A percentile compares a stretch with the other conserved stretches of the same genome.
These are phyloP conservation scores for Dioscorea cayenensis DNA, from an alignment of 116 monocot species.

Conservation along the genomic window DNA sequence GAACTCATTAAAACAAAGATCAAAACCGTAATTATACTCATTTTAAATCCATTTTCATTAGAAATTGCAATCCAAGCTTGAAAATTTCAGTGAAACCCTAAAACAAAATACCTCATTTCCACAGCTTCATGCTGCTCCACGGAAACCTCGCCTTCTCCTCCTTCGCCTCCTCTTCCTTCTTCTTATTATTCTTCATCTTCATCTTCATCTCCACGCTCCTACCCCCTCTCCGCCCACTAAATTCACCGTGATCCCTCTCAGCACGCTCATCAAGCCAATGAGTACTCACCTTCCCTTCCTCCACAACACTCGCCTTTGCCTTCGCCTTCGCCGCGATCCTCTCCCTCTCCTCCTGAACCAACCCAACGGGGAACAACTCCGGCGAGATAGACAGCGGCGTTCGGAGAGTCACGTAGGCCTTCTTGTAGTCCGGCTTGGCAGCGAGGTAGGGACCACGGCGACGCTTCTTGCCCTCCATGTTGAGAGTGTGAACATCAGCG, in stretches of 20 bases:
- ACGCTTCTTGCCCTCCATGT: conserved; percentile 98
- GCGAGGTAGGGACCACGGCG: conserved; percentile 62
- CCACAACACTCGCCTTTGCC: conserved; percentile 35
- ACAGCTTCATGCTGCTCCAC: conserved; percentile 37
- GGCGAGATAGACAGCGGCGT: conserved; percentile 60
- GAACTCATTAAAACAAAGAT: no score
- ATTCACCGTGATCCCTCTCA: conserved; percentile 8
- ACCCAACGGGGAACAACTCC: conserved; percentile 61
- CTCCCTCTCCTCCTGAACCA: conserved; percentile 47
- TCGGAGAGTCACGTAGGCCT: conserved; percentile 88
- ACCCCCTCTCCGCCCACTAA: not conserved
- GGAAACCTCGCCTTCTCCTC: conserved; percentile 44
- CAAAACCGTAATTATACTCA: no score
- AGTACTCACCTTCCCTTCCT: conserved; percentile 17
- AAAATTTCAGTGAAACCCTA: no score
- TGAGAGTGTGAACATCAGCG: conserved; percentile 84
- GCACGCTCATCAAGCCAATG: conserved; percentile 53
- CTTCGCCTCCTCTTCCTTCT: not conserved
- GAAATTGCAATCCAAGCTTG: no score
- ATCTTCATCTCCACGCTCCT: not conserved
- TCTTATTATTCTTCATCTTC: not conserved
- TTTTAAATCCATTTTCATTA: no score
- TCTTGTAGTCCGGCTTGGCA: conserved; percentile 94
- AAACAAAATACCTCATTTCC: conserved; percentile 8
- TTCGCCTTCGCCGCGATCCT: conserved; percentile 28